These are phyloP conservation scores for Colletotrichum sp. DNA, from an alignment of 2,329 filamentous ascomycete species.

Conservation along the genomic window DNA sequence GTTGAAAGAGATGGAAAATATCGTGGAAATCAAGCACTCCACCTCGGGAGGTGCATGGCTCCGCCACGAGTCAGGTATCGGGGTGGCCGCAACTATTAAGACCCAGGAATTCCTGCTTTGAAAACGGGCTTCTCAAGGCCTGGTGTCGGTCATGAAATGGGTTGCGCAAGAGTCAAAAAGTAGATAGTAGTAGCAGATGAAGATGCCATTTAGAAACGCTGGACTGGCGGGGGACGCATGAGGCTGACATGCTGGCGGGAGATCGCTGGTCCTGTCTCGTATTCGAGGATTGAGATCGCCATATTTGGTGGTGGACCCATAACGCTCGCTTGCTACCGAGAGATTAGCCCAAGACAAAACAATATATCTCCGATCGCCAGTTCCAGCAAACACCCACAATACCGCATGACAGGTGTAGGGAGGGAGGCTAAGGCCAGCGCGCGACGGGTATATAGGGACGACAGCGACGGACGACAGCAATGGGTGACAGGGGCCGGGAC, in stretches of 20 bases:
- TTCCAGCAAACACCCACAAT: neutral
- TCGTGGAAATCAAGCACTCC: neutral
- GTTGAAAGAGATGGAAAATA: neutral
- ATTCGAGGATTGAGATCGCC: neutral
- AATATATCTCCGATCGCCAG: neutral
- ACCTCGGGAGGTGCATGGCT: neutral
- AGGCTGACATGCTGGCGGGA: neutral
- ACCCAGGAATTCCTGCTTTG: neutral
- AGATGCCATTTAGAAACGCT: neutral
- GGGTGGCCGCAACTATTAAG: neutral
- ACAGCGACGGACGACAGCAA: neutral
- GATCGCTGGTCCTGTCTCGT: neutral
- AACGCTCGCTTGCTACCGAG: neutral
- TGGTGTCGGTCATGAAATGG: neutral
- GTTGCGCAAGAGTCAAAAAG: neutral
- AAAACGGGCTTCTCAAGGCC: neutral
- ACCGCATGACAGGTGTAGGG: neutral
- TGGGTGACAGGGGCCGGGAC: neutral
- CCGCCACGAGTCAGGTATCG: neutral
- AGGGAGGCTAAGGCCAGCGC: neutral
- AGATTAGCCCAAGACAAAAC: neutral
- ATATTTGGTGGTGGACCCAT: neutral
- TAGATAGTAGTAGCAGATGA: neutral
- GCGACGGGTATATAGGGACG: neutral
- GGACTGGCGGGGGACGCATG: neutral